Evolutionary conservation across 2,329 filamentous ascomycete genomes (phyloP).

Genomic region (Stagonosporopsis tanaceti): DNA sequence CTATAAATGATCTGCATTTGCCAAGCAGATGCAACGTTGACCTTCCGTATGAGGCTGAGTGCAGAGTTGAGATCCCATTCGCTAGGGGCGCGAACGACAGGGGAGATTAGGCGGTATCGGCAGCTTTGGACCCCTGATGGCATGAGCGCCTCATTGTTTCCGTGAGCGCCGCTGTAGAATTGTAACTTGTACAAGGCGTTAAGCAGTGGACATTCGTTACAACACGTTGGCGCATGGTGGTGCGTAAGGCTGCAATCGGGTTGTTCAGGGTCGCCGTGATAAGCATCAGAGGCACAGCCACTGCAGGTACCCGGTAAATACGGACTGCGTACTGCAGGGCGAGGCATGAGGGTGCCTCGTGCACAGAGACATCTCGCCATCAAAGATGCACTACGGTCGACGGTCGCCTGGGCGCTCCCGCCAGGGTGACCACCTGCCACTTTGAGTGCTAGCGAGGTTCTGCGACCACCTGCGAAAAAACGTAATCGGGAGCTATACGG

Average conservation of each 20-base stretch:
- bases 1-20: slow-evolving; percentile 21
- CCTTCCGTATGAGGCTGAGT: slow-evolving; percentile 22
- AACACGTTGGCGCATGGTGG: background rate
- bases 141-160: background rate
- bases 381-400: slow-evolving; percentile 14
- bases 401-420: slow-evolving; percentile 23
- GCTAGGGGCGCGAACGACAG: slow-evolving; percentile 10
- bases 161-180: background rate
- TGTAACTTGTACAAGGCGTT: background rate
- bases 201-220: background rate
- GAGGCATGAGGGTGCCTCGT: slow-evolving; percentile 11
- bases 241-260: background rate
- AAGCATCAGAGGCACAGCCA: slow-evolving; percentile 1
- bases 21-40: slow-evolving; percentile 19
- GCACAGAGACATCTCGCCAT: slow-evolving; percentile 9
- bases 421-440: slow-evolving; percentile 22
- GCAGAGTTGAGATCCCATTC: slow-evolving; percentile 7
- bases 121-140: slow-evolving; percentile 8
- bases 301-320: slow-evolving; percentile 30
- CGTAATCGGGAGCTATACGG: slow-evolving; percentile 3
- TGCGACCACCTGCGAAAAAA: slow-evolving; percentile 1
- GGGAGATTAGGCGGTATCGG: slow-evolving; percentile 17
- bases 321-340: slow-evolving; percentile 18
- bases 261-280: slow-evolving; percentile 4
- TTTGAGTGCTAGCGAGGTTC: slow-evolving; percentile 14